These are phyloP conservation scores for Cryptococcus floricola DNA, from an alignment of 1,284 basidiomycete genomes.

Conservation along the genomic window DNA sequence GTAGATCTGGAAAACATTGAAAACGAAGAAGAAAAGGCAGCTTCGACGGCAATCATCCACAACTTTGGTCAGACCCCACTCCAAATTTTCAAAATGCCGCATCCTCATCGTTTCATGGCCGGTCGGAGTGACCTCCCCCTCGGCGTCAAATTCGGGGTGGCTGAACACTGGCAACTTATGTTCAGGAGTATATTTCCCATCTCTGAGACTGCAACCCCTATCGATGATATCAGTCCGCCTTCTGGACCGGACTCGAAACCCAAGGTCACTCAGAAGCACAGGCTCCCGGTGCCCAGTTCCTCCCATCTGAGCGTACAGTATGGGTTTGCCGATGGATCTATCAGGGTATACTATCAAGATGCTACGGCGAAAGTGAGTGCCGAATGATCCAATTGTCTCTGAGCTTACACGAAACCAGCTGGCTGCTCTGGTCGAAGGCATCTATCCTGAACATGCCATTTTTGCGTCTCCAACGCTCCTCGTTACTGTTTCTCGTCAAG, in stretches of 20 bases:
- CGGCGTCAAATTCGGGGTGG: conserved; percentile 68
- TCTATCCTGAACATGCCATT: conserved; percentile 66
- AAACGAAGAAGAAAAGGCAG: conserved; percentile 81
- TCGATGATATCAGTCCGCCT: conserved; percentile 55
- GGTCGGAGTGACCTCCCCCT: conserved; percentile 66
- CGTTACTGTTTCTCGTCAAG: conserved; percentile 71
- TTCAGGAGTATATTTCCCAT: conserved; percentile 46
- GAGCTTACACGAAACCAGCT: conserved; percentile 51
- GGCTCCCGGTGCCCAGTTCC: conserved; percentile 22
- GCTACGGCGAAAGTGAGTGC: conserved; percentile 58
- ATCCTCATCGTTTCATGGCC: conserved; percentile 69
- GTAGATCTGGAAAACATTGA: conserved; percentile 82
- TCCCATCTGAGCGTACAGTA: conserved; percentile 38
- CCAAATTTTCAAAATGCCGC: conserved; percentile 78
- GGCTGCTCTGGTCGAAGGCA: conserved; percentile 69
- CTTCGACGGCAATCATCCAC: conserved; percentile 91
- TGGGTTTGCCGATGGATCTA: conserved; percentile 41
- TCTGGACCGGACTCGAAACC: conserved; percentile 27
- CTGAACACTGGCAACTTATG: conserved; percentile 56
- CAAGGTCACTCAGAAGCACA: conserved; percentile 20
- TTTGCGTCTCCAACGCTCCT: conserved; percentile 69
- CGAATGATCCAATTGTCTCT: not conserved
- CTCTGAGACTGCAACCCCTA: conserved; percentile 53
- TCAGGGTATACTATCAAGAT: conserved; percentile 47
- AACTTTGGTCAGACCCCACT: conserved; percentile 89